Evolutionary conservation across 257 asterid genomes (phyloP).

Genomic region (Nicotiana knightiana): DNA sequence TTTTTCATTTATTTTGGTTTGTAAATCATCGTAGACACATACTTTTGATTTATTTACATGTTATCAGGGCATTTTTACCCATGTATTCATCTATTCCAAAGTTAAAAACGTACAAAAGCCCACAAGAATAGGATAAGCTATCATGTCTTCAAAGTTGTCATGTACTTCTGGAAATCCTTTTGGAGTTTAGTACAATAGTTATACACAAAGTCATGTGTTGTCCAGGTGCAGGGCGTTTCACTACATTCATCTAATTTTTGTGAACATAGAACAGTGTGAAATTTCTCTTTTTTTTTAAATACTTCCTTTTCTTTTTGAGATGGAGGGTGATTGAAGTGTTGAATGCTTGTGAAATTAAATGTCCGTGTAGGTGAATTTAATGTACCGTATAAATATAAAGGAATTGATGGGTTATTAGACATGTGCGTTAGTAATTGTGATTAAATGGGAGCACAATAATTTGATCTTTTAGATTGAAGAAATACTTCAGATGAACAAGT

Average conservation of each 20-base stretch:
- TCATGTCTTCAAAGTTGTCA: neutral
- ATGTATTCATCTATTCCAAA: neutral
- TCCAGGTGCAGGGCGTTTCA: neutral
- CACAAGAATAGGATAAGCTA: neutral
- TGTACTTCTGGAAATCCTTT: neutral
- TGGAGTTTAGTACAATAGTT: neutral
- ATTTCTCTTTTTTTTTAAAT: neutral
- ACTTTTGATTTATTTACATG: neutral
- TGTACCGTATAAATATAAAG: neutral
- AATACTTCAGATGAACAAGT: neutral
- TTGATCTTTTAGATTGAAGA: neutral
- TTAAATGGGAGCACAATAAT: neutral
- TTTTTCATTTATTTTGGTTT: neutral
- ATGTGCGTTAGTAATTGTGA: neutral
- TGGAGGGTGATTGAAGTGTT: neutral
- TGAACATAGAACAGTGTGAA: neutral
- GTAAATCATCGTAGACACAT: neutral
- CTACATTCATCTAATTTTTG: neutral
- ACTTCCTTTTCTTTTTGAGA: neutral
- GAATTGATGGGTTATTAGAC: neutral
- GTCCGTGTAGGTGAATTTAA: neutral
- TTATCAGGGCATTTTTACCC: neutral
- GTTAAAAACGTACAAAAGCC: neutral
- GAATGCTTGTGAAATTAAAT: constrained; percentile 1
- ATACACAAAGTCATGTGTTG: neutral